Base-by-base conservation (phyloP, 2,329 filamentous ascomycete genomes). In the Cladosporium sp. region DNA sequence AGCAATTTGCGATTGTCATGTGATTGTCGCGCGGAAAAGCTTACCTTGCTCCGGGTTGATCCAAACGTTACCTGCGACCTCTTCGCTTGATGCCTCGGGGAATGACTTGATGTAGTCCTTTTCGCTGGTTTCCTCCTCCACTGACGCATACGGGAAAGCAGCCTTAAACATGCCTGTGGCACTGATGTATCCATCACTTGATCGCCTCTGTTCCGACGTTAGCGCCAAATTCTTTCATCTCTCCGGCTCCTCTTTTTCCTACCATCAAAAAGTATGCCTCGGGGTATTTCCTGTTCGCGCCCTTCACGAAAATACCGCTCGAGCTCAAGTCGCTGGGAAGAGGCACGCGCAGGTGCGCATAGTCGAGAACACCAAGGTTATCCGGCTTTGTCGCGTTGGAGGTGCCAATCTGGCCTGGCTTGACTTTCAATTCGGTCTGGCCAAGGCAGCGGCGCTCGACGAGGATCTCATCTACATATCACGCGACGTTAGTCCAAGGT, bases 11-110 rank as follows among this genome's bases (percentile, higher is more conserved):
- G 42, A 43, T 22, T 36, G 49, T 19, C 37, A 58, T 47, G 39
- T 57, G 55, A 59, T 45, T 36, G 60, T 45, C 34, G 47, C 22
- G 59, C 47, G 37, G 19, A 34, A 17, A 49, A 51, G 57, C 75
- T 66, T 78, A 88, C 85, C 85, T 72, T 84, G 78, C 64, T 88
- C 82, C 5, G 93, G 92, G 49, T 91, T 86, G 52, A 97, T 92
- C 94, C 94, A 99, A 55, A 99, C 86, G 74, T 97, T 99, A 47
- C 94, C 94, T 25, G 94, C 94, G 30, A 94, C 92, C 80, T 97
- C 94, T 71, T 97, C 92, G 59, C 82, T 82, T 67, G 92, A 96
- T 9, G 92, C 95, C 30, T 88, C 88, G 36, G 84, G 76, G 28
- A 94, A 86, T 6, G 83, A 84, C 78, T 96, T 97, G 76, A 99